Conservation (phyloP, 2,329 filamentous ascomycete genomes). For the Clonostachys solani region DNA sequence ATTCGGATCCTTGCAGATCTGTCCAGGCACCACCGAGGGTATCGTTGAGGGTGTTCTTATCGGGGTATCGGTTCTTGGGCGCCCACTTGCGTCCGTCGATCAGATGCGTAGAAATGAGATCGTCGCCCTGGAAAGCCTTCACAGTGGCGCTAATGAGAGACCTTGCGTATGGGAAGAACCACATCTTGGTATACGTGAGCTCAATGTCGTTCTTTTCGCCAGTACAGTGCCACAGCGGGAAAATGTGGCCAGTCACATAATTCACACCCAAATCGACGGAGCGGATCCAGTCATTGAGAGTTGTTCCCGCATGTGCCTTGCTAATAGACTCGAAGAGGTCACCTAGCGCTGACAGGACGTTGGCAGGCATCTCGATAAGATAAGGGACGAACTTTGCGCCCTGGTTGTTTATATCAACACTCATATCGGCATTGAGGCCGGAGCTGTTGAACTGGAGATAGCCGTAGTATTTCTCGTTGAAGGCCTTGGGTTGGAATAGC, state of each 20-base stretch:
- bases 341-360: conserved; percentile 17
- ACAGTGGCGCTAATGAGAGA: conserved; percentile 20
- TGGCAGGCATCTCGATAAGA: conserved; percentile 21
- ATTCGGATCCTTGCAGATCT: conserved; percentile 13
- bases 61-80: conserved; percentile 8
- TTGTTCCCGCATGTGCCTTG: conserved; percentile 15
- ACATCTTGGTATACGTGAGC: conserved; percentile 24
- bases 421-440: conserved; percentile 12
- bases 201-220: conserved; percentile 25
- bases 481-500: conserved; percentile 32
- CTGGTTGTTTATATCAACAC: conserved; percentile 14
- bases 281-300: conserved; percentile 21
- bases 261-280: conserved; percentile 27
- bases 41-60: conserved; percentile 3
- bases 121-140: conserved; percentile 11
- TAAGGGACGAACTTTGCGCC: conserved; percentile 19
- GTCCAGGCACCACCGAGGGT: conserved; percentile 11
- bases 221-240: conserved; percentile 31
- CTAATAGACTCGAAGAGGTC: conserved; percentile 21
- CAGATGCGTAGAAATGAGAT: conserved; percentile 14
- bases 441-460: conserved; percentile 22
- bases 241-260: conserved; percentile 26
- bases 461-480: conserved; percentile 24
- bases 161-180: conserved; percentile 28
- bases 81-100: conserved; percentile 24